Percentiles rank a stretch among this genome's conserved stretches.
These are phyloP conservation scores for Lasiosphaeria ovina DNA, from an alignment of 495 filamentous ascomycete species.

Conservation along the genomic window DNA sequence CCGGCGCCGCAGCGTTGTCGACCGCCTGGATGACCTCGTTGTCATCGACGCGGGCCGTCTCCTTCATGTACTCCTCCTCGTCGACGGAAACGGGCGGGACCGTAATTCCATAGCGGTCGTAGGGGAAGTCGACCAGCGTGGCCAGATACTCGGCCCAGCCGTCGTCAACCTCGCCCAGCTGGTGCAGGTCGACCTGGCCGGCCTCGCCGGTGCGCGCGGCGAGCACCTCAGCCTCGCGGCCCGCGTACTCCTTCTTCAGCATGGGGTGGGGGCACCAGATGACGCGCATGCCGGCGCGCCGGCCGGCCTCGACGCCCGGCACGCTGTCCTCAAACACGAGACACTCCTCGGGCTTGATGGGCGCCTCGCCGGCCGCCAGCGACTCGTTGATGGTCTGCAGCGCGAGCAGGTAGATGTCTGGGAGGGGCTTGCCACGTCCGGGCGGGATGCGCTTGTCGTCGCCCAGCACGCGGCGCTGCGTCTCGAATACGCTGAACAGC, in stretches of 20 bases:
- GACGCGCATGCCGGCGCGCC: conserved; percentile 92
- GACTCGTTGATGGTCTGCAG: conserved; percentile 78
- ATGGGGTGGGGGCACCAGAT: conserved; percentile 88
- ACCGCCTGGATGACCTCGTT: conserved; percentile 21
- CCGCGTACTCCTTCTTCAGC: conserved; percentile 70
- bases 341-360: conserved; percentile 81
- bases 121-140: conserved; percentile 70
- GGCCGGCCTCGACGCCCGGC: conserved; percentile 84
- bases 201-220: conserved; percentile 75
- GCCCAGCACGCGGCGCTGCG: conserved; percentile 68
- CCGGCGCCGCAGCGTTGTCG: conserved; percentile 3
- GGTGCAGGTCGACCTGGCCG: conserved; percentile 47
- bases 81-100: conserved; percentile 40
- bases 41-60: conserved; percentile 14
- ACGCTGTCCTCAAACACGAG: conserved; percentile 96
- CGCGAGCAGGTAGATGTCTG: conserved; percentile 92
- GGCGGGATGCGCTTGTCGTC: conserved; percentile 79
- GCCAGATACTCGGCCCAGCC: conserved; percentile 66
- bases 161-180: conserved; percentile 62
- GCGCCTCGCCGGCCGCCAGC: conserved; percentile 59
- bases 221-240: conserved; percentile 76
- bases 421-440: conserved; percentile 86
- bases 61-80: conserved; percentile 36
- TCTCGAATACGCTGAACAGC: conserved; percentile 71
- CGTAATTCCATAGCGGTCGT: conserved; percentile 65